Evolutionary conservation across 371 early-diverging fungal species (phyloP), one percentile per base, ranked within the genome.

Genomic region (Mucor piriformis): DNA sequence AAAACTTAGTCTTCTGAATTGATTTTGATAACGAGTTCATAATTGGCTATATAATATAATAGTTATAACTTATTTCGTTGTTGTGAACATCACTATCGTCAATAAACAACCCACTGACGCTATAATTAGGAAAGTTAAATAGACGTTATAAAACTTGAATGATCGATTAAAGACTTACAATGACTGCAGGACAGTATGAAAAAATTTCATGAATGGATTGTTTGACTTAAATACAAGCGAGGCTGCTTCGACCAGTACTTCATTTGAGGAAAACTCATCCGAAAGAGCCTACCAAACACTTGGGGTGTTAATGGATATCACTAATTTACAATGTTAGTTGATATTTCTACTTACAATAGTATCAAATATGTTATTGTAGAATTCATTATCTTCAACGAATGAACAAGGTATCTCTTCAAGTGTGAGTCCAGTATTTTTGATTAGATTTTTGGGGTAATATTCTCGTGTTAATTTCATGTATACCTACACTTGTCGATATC

Each of bases 1-100:
- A 51, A 63, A 63, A 63, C 57, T 56, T 62, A 37, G 55, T 62
- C 37, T 51, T 63, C 47, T 63, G 57, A 52, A 63, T 56, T 57
- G 51, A 52, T 50, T 56, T 63, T 63, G 63, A 57, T 50, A 63
- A 63, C 15, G 56, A 57, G 63, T 63, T 57, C 38, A 63, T 37
- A 56, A 56, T 57, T 51, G 63, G 63, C 57, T 51, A 56, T 46
- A 63, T n/a, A 57, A 52, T 63, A 54, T 54, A 54, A 50, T 54
- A 42, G 50, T 60, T 37, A 37, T 37, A 37, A 37, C 37, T 37
- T 37, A 37, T 37, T 37, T 37, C 37, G 37, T 37, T 37, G 37
- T 59, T 59, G 47, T 59, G 52, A 52, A 52, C 53, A 52, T 46
- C 59, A 59, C 59, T 35, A 59, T 59, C 47, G 43, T 47, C 59